Evolutionary conservation across 1,284 basidiomycete species (phyloP).

Genomic region (Inonotus obliquus): DNA sequence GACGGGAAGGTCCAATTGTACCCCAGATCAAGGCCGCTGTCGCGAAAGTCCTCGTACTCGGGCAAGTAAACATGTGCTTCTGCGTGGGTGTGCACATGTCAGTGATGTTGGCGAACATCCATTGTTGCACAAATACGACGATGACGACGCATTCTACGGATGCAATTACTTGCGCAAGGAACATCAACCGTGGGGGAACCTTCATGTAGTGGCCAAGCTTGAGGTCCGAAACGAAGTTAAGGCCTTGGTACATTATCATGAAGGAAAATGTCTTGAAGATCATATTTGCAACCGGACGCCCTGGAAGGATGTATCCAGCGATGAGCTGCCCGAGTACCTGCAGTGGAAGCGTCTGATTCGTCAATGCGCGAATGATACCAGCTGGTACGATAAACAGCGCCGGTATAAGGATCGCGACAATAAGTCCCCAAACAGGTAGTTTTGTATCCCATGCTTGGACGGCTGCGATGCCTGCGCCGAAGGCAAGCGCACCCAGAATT

Average conservation of each 20-base stretch:
- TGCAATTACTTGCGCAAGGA: slow-evolving; percentile 62
- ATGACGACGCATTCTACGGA: slow-evolving; percentile 58
- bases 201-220: slow-evolving; percentile 78
- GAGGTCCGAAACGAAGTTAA: slow-evolving; percentile 57
- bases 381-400: slow-evolving; percentile 60
- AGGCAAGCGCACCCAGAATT: slow-evolving; percentile 50
- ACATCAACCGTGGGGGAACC: slow-evolving; percentile 68
- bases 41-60: slow-evolving; percentile 58
- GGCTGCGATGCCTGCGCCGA: slow-evolving; percentile 58
- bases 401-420: slow-evolving; percentile 54
- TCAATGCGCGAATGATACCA: slow-evolving; percentile 80
- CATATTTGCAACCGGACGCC: slow-evolving; percentile 75
- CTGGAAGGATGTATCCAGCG: slow-evolving; percentile 73
- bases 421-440: slow-evolving; percentile 73
- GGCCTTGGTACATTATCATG: slow-evolving; percentile 57
- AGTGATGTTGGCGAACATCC: slow-evolving; percentile 68
- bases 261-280: slow-evolving; percentile 74
- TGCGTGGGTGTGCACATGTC: slow-evolving; percentile 66
- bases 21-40: slow-evolving; percentile 78
- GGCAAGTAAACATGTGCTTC: slow-evolving; percentile 61
- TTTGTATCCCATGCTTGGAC: slow-evolving; percentile 65
- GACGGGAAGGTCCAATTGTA: slow-evolving; percentile 65
- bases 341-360: slow-evolving; percentile 68
- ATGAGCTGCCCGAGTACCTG: slow-evolving; percentile 75
- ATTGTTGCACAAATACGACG: slow-evolving; percentile 60